A percentile compares a stretch with the other conserved stretches of the same genome.
Evolutionary conservation across 139 green algal genomes (phyloP).

Genomic region (Chlorella sp.): DNA sequence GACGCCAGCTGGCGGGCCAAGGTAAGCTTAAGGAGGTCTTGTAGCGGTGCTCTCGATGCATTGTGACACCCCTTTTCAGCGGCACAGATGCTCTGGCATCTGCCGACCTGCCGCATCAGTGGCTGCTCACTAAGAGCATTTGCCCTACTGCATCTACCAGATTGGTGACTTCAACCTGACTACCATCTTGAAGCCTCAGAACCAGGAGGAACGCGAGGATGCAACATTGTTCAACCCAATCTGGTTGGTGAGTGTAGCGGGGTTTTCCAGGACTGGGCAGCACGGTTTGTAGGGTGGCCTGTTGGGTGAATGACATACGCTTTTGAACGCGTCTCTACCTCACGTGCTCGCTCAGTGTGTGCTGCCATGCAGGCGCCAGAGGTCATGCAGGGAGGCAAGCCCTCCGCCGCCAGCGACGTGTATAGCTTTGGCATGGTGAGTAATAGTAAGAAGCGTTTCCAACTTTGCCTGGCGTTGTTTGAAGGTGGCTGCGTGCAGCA

Average conservation of each 20-base stretch:
- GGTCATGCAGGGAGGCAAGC: not conserved
- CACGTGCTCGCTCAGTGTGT: not conserved
- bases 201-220: not conserved
- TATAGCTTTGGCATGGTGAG: not conserved
- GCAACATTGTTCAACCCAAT: not conserved
- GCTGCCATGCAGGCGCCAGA: not conserved
- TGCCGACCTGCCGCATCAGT: too few relatives aligned
- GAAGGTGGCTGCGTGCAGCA: too few relatives aligned
- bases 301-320: not conserved
- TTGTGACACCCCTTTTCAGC: too few relatives aligned
- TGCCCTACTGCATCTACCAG: too few relatives aligned
- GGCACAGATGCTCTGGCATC: too few relatives aligned
- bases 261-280: too few relatives aligned
- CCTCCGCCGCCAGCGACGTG: not conserved
- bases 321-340: not conserved
- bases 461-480: too few relatives aligned
- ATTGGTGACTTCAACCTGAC: constrained; percentile 2
- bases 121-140: too few relatives aligned
- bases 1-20: not conserved
- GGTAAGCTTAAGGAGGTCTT: not conserved
- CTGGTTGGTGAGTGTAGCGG: not conserved
- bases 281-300: too few relatives aligned
- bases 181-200: not conserved
- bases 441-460: too few relatives aligned
- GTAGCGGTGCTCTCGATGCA: too few relatives aligned